Base-by-base conservation (phyloP, 1,284 basidiomycete genomes). In the Phellopilus nigrolimitatus region DNA sequence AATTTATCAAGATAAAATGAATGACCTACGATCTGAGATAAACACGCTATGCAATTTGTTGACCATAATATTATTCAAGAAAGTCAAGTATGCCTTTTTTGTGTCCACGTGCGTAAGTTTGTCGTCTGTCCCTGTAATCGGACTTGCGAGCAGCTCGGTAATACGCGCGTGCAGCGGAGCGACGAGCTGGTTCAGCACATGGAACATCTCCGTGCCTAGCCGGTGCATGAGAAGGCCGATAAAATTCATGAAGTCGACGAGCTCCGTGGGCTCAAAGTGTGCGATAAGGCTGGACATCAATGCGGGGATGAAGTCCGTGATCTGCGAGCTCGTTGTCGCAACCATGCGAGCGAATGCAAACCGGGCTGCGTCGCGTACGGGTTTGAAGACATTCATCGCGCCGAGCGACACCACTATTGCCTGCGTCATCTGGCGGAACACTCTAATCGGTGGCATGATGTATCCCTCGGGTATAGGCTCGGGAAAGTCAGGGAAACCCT, bases 221-320 rank as follows among this genome's bases (percentile, higher is more conserved):
- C 91, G 91, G 68, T 97, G 92, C 55, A 95, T 88, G 53, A 99
- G 73, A 17, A 97, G 73, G 6, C 84, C 85, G 51, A 99, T 86
- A 72, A 99, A 99, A 64, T 86, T 88, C 75, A 99, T 84, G 63
- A 99, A 97, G 64, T 99, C 97, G 38, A 90, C 85, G 54, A 99
- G 73, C 68, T 99, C 97, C 6, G 85, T 81, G 0, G 92, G 86
- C 58, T 95, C 94, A 59, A 97, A 94, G 61, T 97, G 90, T 4
- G 85, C 79, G 43, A 99, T 79, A 24, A 99, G 80, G 62, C 89
- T 88, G 39, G 82, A 76, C 80, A 98, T 97, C 47, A 99, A 71
- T 19, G 84, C 73, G 4, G 93, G 91, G 46, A 97, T 91, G 60
- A 84, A 84, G 57, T 82, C 78, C 0, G 86, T 88, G 53, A 93